Conservation (phyloP, 306 rosid genomes). For the Medicago ruthenica region DNA sequence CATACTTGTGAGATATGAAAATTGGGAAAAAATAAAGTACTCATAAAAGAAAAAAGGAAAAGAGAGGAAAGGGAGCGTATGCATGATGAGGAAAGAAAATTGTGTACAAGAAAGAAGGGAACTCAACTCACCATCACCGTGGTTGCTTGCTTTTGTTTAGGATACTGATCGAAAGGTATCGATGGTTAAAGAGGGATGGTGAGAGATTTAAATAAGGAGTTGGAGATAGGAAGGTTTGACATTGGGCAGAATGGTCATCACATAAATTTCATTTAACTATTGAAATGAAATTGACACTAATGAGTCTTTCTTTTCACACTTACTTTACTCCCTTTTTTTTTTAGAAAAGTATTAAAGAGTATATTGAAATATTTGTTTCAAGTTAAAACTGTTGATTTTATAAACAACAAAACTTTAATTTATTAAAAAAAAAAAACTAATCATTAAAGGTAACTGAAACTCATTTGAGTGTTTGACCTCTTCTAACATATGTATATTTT, state of each 20-base stretch:
- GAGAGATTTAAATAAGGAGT: constrained; percentile 54
- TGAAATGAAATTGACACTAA: constrained; percentile 43
- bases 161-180: constrained; percentile 11
- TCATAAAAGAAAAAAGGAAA: neutral
- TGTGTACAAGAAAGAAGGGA: neutral
- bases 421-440: too few species aligned
- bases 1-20: neutral
- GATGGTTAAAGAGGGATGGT: constrained; percentile 40
- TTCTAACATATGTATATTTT: too few species aligned
- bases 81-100: neutral
- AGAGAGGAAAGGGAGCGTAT: neutral
- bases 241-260: constrained; percentile 53
- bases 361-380: too few species aligned
- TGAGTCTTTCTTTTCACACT: constrained; percentile 36
- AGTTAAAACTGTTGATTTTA: too few species aligned
- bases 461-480: too few species aligned
- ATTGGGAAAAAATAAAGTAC: neutral
- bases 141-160: neutral
- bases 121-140: constrained; percentile 49
- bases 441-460: too few species aligned
- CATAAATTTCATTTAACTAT: constrained; percentile 31
- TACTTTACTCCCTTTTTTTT: neutral
- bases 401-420: too few species aligned
- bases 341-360: too few species aligned
- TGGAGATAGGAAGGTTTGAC: neutral